phyloP scores from a whole-genome alignment of 108 stramenopile genomes.

The Schizochytrium sp. region DNA sequence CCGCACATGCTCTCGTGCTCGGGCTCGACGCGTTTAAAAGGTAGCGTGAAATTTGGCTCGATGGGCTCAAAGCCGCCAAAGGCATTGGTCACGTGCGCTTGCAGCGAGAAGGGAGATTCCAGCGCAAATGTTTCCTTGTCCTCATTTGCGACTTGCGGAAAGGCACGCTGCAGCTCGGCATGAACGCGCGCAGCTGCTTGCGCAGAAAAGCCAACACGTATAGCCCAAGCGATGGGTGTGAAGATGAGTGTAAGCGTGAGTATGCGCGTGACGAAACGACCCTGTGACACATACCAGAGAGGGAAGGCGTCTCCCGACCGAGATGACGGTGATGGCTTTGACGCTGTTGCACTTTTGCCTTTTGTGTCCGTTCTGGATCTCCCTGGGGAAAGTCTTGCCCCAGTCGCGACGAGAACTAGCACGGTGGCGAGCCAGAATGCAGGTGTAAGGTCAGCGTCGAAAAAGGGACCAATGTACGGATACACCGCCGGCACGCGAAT shows the following conservation, averaged over 20 bases:
- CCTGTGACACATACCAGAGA: too few species aligned
- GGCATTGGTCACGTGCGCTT: neutral
- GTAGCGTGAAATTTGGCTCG: neutral
- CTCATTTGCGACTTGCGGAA: neutral
- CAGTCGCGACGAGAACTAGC: neutral
- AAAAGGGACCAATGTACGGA: neutral
- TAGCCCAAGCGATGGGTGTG: too few species aligned
- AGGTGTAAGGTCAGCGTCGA: neutral
- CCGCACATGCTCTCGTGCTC: neutral
- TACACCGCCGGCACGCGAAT: neutral
- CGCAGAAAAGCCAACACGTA: too few species aligned
- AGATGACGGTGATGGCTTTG: too few species aligned
- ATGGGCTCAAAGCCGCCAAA: neutral
- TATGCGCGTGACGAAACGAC: too few species aligned
- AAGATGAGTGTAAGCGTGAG: too few species aligned
- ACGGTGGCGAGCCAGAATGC: neutral
- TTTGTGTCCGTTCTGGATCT: too few species aligned
- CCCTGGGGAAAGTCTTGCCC: neutral
- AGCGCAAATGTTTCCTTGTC: neutral
- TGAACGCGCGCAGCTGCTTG: too few species aligned
- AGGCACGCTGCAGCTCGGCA: neutral
- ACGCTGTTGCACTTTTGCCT: too few species aligned
- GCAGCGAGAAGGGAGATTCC: neutral
- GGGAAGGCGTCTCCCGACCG: too few species aligned
- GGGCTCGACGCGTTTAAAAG: neutral